phyloP scores from a whole-genome alignment of 129 eudicot species.

The Mikania micrantha region DNA sequence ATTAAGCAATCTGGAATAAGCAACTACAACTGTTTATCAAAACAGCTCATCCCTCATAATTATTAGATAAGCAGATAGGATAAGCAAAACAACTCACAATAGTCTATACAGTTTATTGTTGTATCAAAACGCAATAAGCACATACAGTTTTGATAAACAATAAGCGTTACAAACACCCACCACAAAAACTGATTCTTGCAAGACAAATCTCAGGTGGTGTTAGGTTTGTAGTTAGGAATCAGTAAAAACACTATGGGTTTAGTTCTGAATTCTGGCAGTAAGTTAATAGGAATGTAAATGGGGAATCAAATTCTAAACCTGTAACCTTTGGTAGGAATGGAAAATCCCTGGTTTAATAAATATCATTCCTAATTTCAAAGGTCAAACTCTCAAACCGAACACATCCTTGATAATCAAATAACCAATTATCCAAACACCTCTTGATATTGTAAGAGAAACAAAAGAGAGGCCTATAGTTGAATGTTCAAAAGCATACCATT shows the following conservation, averaged over 20 bases:
- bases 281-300: neutral
- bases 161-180: neutral
- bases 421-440: neutral
- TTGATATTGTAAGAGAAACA: neutral
- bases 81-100: neutral
- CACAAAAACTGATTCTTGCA: neutral
- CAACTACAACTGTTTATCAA: neutral
- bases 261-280: neutral
- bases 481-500: conserved; percentile 28
- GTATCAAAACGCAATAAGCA: neutral
- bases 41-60: neutral
- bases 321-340: neutral
- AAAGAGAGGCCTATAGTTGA: neutral
- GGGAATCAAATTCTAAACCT: neutral
- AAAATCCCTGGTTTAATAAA: neutral
- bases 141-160: neutral
- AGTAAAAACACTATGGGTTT: neutral
- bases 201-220: neutral
- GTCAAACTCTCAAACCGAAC: neutral
- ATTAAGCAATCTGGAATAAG: neutral
- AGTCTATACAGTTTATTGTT: neutral
- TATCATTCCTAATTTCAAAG: neutral
- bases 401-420: neutral
- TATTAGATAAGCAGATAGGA: neutral
- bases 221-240: neutral